These are phyloP conservation scores for Fragaria vesca DNA, from an alignment of 306 rosid genomes.

Conservation along the genomic window DNA sequence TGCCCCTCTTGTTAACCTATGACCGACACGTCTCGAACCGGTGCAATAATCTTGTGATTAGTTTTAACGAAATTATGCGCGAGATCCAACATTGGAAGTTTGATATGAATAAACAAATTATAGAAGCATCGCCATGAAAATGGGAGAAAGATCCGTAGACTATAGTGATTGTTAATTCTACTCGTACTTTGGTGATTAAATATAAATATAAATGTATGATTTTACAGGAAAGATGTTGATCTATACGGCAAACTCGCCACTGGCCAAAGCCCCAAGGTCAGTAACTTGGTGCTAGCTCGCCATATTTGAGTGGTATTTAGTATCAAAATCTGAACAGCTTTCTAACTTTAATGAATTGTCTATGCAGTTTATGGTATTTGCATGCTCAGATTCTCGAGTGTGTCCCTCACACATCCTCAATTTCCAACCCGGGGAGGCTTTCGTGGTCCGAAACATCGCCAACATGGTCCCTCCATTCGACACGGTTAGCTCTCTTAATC, in stretches of 20 bases:
- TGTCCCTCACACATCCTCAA: slow-evolving; percentile 89
- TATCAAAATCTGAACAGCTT: background rate
- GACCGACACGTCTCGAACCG: background rate
- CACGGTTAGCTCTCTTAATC: slow-evolving; percentile 42
- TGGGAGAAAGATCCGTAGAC: background rate
- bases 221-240: slow-evolving; percentile 65
- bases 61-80: background rate
- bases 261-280: slow-evolving; percentile 91
- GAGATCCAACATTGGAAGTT: background rate
- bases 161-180: background rate
- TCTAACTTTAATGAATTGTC: background rate
- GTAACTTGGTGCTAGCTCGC: background rate
- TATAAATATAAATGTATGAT: background rate
- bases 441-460: slow-evolving; percentile 91
- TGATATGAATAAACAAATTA: background rate
- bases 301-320: too few species aligned
- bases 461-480: slow-evolving; percentile 95
- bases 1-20: slow-evolving; percentile 5
- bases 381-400: slow-evolving; percentile 96
- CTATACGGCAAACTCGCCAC: slow-evolving; percentile 69
- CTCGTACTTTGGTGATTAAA: background rate
- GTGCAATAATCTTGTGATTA: background rate
- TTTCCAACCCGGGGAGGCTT: slow-evolving; percentile 97
- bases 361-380: slow-evolving; percentile 90
- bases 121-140: background rate